Percentiles rank a stretch among this genome's conserved stretches.
Conservation (phyloP, 169 alveolate species). For the Plasmodium chabaudi region DNA sequence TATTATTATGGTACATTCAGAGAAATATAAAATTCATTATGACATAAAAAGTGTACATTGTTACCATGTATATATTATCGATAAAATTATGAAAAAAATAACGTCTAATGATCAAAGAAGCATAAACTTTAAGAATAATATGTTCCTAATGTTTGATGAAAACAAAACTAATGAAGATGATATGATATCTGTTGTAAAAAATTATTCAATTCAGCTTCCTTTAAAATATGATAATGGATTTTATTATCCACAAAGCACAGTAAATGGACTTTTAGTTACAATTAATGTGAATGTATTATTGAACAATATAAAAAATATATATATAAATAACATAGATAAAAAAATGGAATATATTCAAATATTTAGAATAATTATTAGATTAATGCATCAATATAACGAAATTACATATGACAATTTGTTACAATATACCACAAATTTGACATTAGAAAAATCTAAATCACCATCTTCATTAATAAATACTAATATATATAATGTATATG, state of each 20-base stretch:
- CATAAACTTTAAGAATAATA: neutral
- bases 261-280: slow-evolving; percentile 25
- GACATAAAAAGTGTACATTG: slow-evolving; percentile 24
- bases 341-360: slow-evolving; percentile 71
- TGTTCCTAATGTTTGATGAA: slow-evolving; percentile 29
- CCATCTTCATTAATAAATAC: neutral
- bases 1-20: slow-evolving; percentile 43
- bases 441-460: slow-evolving; percentile 1
- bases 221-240: slow-evolving; percentile 21
- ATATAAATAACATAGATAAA: slow-evolving; percentile 35
- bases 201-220: slow-evolving; percentile 40
- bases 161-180: neutral
- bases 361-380: slow-evolving; percentile 50
- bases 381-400: slow-evolving; percentile 7
- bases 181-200: neutral
- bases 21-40: slow-evolving; percentile 51
- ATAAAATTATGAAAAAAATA: slow-evolving; percentile 41
- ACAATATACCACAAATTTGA: slow-evolving; percentile 34
- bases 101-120: neutral
- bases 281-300: slow-evolving; percentile 18
- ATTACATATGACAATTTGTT: slow-evolving; percentile 59
- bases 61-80: slow-evolving; percentile 42
- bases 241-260: slow-evolving; percentile 20
- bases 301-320: slow-evolving; percentile 28
- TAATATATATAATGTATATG: slow-evolving; percentile 27